Evolutionary conservation across 441 rosid genomes (phyloP).

Genomic region (Jatropha podagrica): DNA sequence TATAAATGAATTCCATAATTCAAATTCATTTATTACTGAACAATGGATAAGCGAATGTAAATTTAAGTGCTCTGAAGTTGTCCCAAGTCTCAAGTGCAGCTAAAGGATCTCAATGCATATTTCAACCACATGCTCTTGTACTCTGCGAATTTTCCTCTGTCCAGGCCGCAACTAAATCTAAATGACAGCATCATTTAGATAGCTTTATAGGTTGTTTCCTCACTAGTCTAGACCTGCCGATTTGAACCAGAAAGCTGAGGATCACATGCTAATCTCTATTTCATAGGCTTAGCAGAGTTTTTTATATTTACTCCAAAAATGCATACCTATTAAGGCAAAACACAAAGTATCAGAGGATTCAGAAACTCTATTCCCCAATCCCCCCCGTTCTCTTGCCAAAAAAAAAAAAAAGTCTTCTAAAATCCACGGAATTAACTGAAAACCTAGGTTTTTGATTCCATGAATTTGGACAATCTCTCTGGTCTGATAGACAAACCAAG

Average conservation of each 20-base stretch:
- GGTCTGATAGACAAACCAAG: background rate
- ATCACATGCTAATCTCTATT: background rate
- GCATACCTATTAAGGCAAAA: background rate
- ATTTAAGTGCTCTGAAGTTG: background rate
- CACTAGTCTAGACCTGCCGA: background rate
- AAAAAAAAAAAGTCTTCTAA: background rate
- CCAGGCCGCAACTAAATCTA: background rate
- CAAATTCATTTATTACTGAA: too few relatives aligned
- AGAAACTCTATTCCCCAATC: background rate
- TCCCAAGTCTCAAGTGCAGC: too few relatives aligned
- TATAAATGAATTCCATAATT: too few relatives aligned
- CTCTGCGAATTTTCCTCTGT: background rate
- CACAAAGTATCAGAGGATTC: background rate
- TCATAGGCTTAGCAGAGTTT: background rate
- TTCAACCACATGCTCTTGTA: background rate
- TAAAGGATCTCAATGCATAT: background rate
- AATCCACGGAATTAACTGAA: background rate
- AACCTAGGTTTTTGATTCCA: background rate
- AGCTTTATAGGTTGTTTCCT: background rate
- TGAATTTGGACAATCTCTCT: background rate
- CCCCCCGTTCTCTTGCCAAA: background rate
- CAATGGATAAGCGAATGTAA: background rate
- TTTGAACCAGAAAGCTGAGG: too few relatives aligned
- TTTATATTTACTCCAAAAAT: background rate
- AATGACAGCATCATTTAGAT: background rate